These are phyloP conservation scores for Aspergillus luchuensis DNA, from an alignment of 2,329 filamentous ascomycete genomes.

Conservation along the genomic window DNA sequence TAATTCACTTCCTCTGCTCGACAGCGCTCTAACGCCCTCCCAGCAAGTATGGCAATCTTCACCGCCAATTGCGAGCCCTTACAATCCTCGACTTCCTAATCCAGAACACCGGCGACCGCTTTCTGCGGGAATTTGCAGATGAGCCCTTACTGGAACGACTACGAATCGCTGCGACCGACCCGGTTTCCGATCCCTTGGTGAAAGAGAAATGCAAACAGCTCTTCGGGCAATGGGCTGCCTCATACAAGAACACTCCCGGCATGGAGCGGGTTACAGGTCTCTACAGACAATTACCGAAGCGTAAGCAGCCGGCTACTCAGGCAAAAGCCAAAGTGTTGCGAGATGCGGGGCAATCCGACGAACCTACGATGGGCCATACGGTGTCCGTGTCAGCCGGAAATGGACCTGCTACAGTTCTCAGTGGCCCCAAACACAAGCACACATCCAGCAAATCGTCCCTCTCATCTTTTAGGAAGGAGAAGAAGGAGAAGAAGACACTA, in stretches of 20 bases:
- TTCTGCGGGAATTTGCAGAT: constrained; percentile 85
- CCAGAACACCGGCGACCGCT: constrained; percentile 85
- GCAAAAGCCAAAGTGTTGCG: constrained; percentile 80
- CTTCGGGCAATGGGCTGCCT: constrained; percentile 81
- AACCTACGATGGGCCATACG: constrained; percentile 40
- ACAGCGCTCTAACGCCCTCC: constrained; percentile 13
- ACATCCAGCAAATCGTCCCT: constrained; percentile 39
- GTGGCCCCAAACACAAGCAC: constrained; percentile 38
- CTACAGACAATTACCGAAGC: constrained; percentile 68
- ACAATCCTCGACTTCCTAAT: constrained; percentile 90
- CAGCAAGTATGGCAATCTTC: constrained; percentile 90
- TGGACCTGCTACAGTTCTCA: constrained; percentile 42
- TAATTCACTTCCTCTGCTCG: not conserved
- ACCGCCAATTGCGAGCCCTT: constrained; percentile 85
- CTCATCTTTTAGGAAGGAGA: constrained; percentile 40
- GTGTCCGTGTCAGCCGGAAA: constrained; percentile 43
- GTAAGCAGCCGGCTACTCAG: constrained; percentile 72
- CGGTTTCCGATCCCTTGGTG: constrained; percentile 82
- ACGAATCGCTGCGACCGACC: constrained; percentile 80
- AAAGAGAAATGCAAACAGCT: constrained; percentile 83
- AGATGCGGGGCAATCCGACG: constrained; percentile 65
- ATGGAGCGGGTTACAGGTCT: constrained; percentile 78
- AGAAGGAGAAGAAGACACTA: constrained; percentile 51
- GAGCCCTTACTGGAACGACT: constrained; percentile 90
- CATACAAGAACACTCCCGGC: constrained; percentile 79